These are phyloP conservation scores for Wickerhamomyces sydowiorum DNA, from an alignment of 805 yeast species.

Conservation along the genomic window DNA sequence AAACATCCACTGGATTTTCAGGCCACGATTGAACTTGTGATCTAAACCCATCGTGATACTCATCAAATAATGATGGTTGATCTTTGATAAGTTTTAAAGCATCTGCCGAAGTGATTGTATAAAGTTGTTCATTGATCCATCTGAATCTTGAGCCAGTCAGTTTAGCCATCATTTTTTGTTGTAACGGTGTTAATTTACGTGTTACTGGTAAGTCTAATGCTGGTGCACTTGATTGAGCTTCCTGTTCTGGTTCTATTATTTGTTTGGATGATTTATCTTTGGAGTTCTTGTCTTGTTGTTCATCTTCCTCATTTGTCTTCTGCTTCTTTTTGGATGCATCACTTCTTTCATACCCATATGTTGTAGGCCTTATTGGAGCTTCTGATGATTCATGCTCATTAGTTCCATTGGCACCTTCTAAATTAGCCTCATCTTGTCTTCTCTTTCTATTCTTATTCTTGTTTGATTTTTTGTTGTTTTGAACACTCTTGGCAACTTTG, in stretches of 20 bases:
- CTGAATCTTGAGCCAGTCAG: conserved; percentile 92
- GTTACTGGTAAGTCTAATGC: conserved; percentile 19
- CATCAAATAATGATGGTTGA: conserved; percentile 88
- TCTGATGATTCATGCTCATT: no score
- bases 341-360: conserved; percentile 7
- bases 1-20: conserved; percentile 93
- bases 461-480: conserved; percentile 23
- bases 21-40: conserved; percentile 98
- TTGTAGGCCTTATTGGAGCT: conserved; percentile 14
- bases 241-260: conserved; percentile 3
- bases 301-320: conserved; percentile 6
- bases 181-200: conserved; percentile 74
- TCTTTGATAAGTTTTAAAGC: conserved; percentile 69
- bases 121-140: conserved; percentile 97
- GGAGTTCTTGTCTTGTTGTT: conserved; percentile 1
- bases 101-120: conserved; percentile 73
- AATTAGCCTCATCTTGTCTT: conserved; percentile 11
- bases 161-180: conserved; percentile 93
- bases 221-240: conserved; percentile 3
- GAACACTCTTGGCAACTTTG: conserved; percentile 44
- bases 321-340: conserved; percentile 5
- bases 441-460: conserved; percentile 21
- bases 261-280: conserved; percentile 1
- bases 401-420: conserved; percentile 3
- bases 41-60: conserved; percentile 92